Evolutionary conservation across 2,329 filamentous ascomycete genomes (phyloP).

Genomic region (Arthrobotrys pseudoclavata): DNA sequence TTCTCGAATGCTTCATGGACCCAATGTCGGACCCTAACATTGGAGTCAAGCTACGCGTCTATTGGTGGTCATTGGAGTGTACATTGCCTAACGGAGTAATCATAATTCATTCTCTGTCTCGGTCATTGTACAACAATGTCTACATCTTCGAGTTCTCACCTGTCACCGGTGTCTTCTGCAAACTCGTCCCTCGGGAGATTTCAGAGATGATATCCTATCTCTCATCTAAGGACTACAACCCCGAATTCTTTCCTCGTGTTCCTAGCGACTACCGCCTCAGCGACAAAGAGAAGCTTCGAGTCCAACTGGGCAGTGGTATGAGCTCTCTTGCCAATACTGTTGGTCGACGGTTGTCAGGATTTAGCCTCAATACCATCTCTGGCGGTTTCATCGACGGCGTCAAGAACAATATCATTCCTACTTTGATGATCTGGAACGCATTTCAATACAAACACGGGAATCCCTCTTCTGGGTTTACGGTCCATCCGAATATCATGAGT

Average conservation of each 20-base stretch:
- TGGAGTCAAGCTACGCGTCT: conserved; percentile 24
- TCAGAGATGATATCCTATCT: conserved; percentile 44
- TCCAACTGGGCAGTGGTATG: conserved; percentile 12
- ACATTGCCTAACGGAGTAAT: conserved; percentile 50
- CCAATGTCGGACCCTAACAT: conserved; percentile 32
- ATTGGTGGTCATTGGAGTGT: conserved; percentile 56
- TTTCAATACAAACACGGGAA: background rate
- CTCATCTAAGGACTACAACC: conserved; percentile 16
- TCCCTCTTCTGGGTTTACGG: background rate
- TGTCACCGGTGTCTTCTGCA: conserved; percentile 52
- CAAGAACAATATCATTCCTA: conserved; percentile 34
- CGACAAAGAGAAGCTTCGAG: conserved; percentile 19
- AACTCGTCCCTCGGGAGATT: conserved; percentile 43
- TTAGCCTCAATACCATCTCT: background rate
- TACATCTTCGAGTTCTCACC: conserved; percentile 55
- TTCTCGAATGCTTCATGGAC: conserved; percentile 48
- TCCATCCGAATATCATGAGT: background rate
- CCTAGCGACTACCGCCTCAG: background rate
- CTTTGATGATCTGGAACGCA: conserved; percentile 37
- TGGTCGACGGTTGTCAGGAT: conserved; percentile 25
- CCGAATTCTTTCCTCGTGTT: conserved; percentile 21
- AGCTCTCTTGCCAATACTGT: conserved; percentile 33
- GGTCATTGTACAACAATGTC: conserved; percentile 43
- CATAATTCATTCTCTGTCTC: conserved; percentile 53
- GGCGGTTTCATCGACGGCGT: conserved; percentile 17